These are phyloP conservation scores for Pseudisothecium myosuroides DNA, from an alignment of 225 moss, liverwort and hornwort genomes.

Conservation along the genomic window DNA sequence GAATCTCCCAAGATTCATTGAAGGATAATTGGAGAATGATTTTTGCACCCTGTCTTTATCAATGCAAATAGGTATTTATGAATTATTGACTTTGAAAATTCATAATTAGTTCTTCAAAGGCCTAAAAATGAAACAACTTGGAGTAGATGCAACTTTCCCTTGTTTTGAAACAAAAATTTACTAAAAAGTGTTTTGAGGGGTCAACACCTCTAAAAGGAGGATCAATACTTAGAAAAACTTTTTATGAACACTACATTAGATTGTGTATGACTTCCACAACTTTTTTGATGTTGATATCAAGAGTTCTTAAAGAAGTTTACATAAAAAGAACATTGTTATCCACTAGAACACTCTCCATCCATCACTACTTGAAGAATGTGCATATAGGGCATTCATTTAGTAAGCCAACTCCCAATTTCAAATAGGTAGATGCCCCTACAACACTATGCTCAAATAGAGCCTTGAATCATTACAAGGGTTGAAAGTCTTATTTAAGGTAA, in stretches of 20 bases:
- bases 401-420: background rate
- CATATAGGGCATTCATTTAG: background rate
- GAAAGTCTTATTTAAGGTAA: background rate
- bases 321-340: background rate
- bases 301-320: background rate
- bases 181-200: background rate
- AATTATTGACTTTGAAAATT: background rate
- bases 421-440: background rate
- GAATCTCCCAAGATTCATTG: background rate
- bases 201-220: background rate
- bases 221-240: background rate
- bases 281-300: background rate
- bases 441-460: fast-evolving
- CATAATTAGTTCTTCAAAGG: no score
- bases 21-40: background rate
- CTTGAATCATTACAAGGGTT: background rate
- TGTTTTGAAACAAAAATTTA: background rate
- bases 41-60: background rate
- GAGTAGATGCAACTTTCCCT: background rate
- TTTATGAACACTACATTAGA: background rate
- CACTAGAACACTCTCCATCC: background rate
- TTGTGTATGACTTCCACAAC: background rate
- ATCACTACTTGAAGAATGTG: background rate
- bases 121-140: fast-evolving
- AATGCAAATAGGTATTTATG: background rate